Evolutionary conservation across 139 green algal genomes (phyloP), one percentile per base, ranked within the genome.

Genomic region (Picochlorum sp.): DNA sequence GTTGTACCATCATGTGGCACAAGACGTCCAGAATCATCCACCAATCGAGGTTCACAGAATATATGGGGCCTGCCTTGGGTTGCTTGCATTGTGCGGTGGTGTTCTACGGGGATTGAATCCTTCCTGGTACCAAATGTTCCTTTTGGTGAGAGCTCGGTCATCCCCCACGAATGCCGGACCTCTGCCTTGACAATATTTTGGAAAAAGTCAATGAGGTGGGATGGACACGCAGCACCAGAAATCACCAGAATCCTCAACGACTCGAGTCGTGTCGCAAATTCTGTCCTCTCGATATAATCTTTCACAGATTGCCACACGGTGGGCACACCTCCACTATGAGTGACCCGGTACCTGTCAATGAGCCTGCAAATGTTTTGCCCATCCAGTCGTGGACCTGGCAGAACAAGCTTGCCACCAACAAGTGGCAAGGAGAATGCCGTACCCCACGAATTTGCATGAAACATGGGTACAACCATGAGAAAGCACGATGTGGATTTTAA

Each of bases 381-480:
- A 37, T 89, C 82, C 51, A 94, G 55, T 30, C 69, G 72, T 0
- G 85, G 84, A 2, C 84, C 77, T 72, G 87, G 87, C 60, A 95
- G 65, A 37, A 94, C 81, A 44, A 94, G 67, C 5, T 55, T 45
- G 4, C 78, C 77, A 13, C 87, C 87, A 26, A 85, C 74, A 67
- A 90, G 75, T 6, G 86, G 86, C 3, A 74, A 80, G 6, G 72
- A 70, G 57, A 87, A 88, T 9, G 79, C 76, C 16, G 86, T 58
- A 6, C 77, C 84, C 87, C 87, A 94, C 38, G 31, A 50, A 62
- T 86, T 88, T 49, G 68, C 72, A 21, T 92, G 85, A 63, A 90
- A 95, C 79, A 93, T 83, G 21, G 87, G 86, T 30, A 92, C 86
- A 30, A 88, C 78, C 4, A 78, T 66, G 15, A 90, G 69, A 31